A percentile compares a stretch with the other conserved stretches of the same genome.
These are phyloP conservation scores for Huntiella savannae DNA, from an alignment of 2,329 filamentous ascomycete genomes.

Conservation along the genomic window DNA sequence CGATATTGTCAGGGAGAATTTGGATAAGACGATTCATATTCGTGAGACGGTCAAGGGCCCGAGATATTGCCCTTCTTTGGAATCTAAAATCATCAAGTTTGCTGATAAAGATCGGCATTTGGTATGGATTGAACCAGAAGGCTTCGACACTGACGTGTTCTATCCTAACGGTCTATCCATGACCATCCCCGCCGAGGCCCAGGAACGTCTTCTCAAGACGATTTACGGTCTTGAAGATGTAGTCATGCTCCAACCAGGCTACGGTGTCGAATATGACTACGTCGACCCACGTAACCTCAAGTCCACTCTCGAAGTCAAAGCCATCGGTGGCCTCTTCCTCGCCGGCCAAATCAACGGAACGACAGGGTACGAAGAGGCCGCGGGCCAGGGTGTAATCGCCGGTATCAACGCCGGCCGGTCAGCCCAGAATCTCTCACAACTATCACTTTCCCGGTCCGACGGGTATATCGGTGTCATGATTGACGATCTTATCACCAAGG, in stretches of 20 bases:
- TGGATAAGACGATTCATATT: conserved; percentile 94
- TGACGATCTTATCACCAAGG: conserved; percentile 90
- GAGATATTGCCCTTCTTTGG: conserved; percentile 84
- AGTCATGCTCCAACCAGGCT: conserved; percentile 82
- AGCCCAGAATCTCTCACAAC: conserved; percentile 42
- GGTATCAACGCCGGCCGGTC: conserved; percentile 87
- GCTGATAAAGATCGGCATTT: conserved; percentile 63
- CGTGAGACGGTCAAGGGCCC: conserved; percentile 87
- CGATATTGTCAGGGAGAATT: conserved; percentile 64
- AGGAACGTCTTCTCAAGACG: conserved; percentile 68
- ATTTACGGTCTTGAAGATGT: conserved; percentile 78
- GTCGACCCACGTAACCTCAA: conserved; percentile 79
- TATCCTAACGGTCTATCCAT: conserved; percentile 96
- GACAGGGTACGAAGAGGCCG: conserved; percentile 93
- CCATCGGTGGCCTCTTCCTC: conserved; percentile 71
- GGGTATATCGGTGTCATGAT: conserved; percentile 98
- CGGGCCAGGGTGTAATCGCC: conserved; percentile 78
- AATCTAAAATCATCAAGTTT: conserved; percentile 86
- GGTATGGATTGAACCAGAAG: conserved; percentile 94
- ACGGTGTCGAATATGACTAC: conserved; percentile 97
- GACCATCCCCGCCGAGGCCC: conserved; percentile 79
- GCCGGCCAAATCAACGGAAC: conserved; percentile 97
- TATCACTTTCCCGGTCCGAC: conserved; percentile 61
- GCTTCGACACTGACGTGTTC: conserved; percentile 72
- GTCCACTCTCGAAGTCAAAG: conserved; percentile 84